Percentiles rank a stretch among this genome's conserved stretches.
Evolutionary conservation across 768 basidiomycete species (phyloP).

Genomic region (Lentinula lateritia): DNA sequence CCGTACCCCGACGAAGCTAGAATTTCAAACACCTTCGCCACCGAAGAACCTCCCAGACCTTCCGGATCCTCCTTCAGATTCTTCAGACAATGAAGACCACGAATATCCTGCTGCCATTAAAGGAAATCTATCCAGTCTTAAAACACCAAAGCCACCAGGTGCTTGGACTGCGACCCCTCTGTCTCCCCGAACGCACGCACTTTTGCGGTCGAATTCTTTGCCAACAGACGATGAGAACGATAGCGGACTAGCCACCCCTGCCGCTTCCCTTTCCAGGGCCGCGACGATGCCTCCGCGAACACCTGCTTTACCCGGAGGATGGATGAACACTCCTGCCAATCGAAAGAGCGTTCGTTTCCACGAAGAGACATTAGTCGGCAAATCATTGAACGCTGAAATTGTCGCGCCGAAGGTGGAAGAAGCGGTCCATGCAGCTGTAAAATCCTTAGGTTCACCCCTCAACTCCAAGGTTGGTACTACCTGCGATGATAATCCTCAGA

Average conservation of each 20-base stretch:
- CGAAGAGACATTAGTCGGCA: background rate
- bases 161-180: conserved; percentile 29
- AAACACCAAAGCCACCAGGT: conserved; percentile 41
- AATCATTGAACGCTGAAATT: background rate
- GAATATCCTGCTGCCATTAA: conserved; percentile 22
- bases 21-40: conserved; percentile 61
- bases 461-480: background rate
- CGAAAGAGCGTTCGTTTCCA: conserved; percentile 67
- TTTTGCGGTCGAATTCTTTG: conserved; percentile 14
- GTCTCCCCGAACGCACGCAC: conserved; percentile 2
- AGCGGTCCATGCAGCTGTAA: background rate
- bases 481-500: background rate
- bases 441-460: background rate
- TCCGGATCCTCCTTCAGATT: conserved; percentile 57
- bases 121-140: conserved; percentile 21
- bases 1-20: conserved; percentile 34
- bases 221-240: conserved; percentile 18
- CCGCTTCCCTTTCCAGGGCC: conserved; percentile 43
- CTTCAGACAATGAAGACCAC: conserved; percentile 40
- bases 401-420: background rate
- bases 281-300: conserved; percentile 45
- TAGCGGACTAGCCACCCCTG: conserved; percentile 42
- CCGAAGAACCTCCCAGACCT: conserved; percentile 59
- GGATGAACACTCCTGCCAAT: conserved; percentile 50
- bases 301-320: conserved; percentile 67